A percentile compares a stretch with the other conserved stretches of the same genome.
These are phyloP conservation scores for Rhizopogon vesiculosus DNA, from an alignment of 768 basidiomycete genomes.

Conservation along the genomic window DNA sequence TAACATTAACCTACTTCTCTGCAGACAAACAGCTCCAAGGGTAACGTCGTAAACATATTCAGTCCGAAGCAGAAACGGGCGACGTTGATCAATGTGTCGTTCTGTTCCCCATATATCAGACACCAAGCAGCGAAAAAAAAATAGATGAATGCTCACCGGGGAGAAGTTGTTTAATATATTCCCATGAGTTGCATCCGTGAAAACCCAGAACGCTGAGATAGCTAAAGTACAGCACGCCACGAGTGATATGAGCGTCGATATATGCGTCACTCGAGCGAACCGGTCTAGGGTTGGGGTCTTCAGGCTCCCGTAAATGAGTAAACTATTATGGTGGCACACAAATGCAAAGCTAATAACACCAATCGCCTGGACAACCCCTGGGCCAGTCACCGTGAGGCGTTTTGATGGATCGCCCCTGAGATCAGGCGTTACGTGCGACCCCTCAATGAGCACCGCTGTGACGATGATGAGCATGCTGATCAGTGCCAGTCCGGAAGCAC, in stretches of 20 bases:
- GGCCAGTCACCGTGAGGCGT: constrained; percentile 69
- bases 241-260: constrained; percentile 81
- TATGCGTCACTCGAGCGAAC: constrained; percentile 88
- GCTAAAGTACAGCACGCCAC: constrained; percentile 83
- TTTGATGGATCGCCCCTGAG: constrained; percentile 74
- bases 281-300: constrained; percentile 92
- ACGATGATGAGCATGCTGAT: constrained; percentile 96
- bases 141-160: constrained; percentile 36
- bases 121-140: background rate
- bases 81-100: constrained; percentile 88
- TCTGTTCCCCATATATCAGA: constrained; percentile 29
- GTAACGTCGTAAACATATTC: constrained; percentile 98
- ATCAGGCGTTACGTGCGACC: constrained; percentile 65
- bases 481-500: constrained; percentile 87
- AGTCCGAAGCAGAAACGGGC: constrained; percentile 92
- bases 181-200: constrained; percentile 90
- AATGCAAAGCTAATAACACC: constrained; percentile 97
- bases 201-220: constrained; percentile 80
- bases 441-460: constrained; percentile 75
- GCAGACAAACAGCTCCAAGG: constrained; percentile 94
- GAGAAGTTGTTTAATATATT: constrained; percentile 97
- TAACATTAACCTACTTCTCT: constrained; percentile 60
- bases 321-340: constrained; percentile 96
- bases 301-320: constrained; percentile 92
- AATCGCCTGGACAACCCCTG: constrained; percentile 90